These are phyloP conservation scores for Entelexis paramagnoliae DNA, from an alignment of 1,139 yeast species.

Conservation along the genomic window DNA sequence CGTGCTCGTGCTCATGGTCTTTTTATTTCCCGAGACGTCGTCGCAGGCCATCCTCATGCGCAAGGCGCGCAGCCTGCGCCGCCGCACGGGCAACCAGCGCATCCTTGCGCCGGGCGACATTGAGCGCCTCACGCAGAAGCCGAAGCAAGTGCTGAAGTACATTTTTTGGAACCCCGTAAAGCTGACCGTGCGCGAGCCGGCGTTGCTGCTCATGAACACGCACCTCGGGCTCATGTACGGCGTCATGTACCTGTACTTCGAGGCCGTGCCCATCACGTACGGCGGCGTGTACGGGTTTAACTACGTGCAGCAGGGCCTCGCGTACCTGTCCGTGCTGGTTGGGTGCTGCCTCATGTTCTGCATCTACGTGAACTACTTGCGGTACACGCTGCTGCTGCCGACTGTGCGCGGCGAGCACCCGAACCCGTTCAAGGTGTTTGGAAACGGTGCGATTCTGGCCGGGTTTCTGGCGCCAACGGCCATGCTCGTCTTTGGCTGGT, in stretches of 20 bases:
- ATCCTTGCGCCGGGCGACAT: constrained; percentile 26
- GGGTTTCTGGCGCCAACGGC: constrained; percentile 58
- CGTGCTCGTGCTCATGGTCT: constrained; percentile 31
- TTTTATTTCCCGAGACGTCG: constrained; percentile 45
- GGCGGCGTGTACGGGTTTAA: constrained; percentile 40
- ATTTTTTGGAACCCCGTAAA: constrained; percentile 41
- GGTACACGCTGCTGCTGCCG: constrained; percentile 37
- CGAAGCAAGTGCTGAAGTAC: constrained; percentile 29
- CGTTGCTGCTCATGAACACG: constrained; percentile 32
- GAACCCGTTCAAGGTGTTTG: constrained; percentile 36
- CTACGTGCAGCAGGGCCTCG: constrained; percentile 40
- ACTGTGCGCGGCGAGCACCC: constrained; percentile 38
- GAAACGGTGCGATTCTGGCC: constrained; percentile 36
- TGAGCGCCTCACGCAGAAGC: constrained; percentile 5
- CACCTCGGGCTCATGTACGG: constrained; percentile 49
- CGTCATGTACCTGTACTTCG: constrained; percentile 48
- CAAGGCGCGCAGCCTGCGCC: constrained; percentile 41
- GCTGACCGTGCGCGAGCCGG: constrained; percentile 32
- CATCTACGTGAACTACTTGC: constrained; percentile 1
- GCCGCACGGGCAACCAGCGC: constrained; percentile 39
- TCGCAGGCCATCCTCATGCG: constrained; percentile 39
- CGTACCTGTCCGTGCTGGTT: constrained; percentile 39
- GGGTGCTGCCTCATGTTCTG: constrained; percentile 31
- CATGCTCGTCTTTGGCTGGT: constrained; percentile 75
- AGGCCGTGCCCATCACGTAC: constrained; percentile 52